These are phyloP conservation scores for Penicillium pancosmium DNA, from an alignment of 495 filamentous ascomycete genomes.

Conservation along the genomic window DNA sequence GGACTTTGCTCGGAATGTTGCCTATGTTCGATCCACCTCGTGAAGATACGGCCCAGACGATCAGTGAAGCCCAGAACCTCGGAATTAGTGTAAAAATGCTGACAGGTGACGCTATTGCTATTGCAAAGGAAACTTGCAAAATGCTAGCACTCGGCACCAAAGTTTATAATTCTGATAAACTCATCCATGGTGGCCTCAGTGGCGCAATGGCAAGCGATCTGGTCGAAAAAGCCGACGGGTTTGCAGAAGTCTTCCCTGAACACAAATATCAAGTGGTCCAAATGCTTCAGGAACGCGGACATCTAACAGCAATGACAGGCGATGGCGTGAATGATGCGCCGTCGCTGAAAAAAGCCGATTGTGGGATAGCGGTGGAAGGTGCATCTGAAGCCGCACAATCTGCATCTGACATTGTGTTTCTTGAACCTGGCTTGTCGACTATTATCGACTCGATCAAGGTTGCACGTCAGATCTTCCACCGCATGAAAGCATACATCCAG, in stretches of 20 bases:
- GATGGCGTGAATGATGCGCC: constrained; percentile 98
- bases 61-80: constrained; percentile 69
- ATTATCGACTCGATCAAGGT: constrained; percentile 78
- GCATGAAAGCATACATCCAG: constrained; percentile 79
- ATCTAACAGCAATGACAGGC: constrained; percentile 97
- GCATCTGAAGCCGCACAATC: constrained; percentile 74
- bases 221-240: constrained; percentile 72
- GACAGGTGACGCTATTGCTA: constrained; percentile 74
- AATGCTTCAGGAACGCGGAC: constrained; percentile 94
- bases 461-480: constrained; percentile 75
- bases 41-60: constrained; percentile 76
- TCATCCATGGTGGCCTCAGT: constrained; percentile 70
- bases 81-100: constrained; percentile 78
- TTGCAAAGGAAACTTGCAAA: constrained; percentile 77
- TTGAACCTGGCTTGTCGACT: constrained; percentile 72
- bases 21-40: constrained; percentile 77
- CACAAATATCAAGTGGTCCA: constrained; percentile 98
- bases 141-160: constrained; percentile 76
- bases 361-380: constrained; percentile 72
- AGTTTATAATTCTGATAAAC: constrained; percentile 71
- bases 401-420: constrained; percentile 75
- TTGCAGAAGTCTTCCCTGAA: constrained; percentile 91
- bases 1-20: constrained; percentile 70
- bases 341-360: constrained; percentile 93
- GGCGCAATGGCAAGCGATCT: constrained; percentile 71